Percentiles rank a stretch among this genome's conserved stretches.
phyloP scores from a whole-genome alignment of 352 stramenopile genomes.

The Phytophthora ramorum region DNA sequence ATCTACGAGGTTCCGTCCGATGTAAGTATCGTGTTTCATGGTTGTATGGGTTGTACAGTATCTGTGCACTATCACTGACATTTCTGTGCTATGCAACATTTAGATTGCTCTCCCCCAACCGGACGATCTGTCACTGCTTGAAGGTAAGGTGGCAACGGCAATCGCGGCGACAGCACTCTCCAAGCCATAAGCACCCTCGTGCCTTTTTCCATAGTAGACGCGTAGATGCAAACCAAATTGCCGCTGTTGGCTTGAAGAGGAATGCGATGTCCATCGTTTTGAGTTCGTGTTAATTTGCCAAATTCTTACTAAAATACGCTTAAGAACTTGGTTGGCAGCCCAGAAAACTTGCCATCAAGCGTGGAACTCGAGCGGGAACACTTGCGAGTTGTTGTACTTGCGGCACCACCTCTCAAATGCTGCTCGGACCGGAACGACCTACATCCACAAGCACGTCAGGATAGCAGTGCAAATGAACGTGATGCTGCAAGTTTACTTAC shows the following conservation, averaged over 20 bases:
- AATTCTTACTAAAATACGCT: conserved; percentile 6
- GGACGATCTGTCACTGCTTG: conserved; percentile 67
- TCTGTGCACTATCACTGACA: not conserved
- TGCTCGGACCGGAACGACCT: conserved; percentile 56
- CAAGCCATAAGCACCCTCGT: conserved; percentile 45
- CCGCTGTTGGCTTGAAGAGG: conserved; percentile 19
- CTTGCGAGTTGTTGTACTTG: conserved; percentile 58
- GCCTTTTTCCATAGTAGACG: conserved; percentile 17
- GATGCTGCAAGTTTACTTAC: conserved; percentile 36
- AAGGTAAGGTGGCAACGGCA: conserved; percentile 68
- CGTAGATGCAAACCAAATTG: conserved; percentile 18
- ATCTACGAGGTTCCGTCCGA: conserved; percentile 85
- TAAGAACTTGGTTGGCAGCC: not conserved
- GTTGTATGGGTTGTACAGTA: not conserved
- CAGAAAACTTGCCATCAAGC: conserved; percentile 12
- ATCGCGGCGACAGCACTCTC: conserved; percentile 50
- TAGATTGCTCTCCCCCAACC: conserved; percentile 72
- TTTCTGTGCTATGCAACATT: conserved; percentile 10
- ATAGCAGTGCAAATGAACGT: not conserved
- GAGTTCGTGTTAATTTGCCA: conserved; percentile 11
- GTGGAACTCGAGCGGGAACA: conserved; percentile 45
- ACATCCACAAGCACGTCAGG: conserved; percentile 9
- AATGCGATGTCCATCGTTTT: conserved; percentile 33
- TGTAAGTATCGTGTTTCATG: conserved; percentile 51
- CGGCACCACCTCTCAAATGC: conserved; percentile 61